Base-by-base conservation (phyloP, 345 rosid genomes). In the Gossypium stocksii region DNA sequence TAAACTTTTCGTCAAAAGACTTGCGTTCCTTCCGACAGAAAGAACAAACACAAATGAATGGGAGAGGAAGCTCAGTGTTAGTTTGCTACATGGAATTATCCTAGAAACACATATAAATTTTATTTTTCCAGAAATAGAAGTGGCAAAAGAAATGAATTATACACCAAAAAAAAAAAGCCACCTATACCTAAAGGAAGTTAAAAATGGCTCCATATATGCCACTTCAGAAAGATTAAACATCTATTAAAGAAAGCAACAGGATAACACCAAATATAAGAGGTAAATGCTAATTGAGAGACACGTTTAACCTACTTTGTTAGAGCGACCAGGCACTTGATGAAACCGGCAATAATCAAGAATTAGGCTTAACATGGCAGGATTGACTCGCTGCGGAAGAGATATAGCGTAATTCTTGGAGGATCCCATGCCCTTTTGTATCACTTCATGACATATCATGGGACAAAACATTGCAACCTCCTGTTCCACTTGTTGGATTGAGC, bases 401-500 rank as follows among this genome's bases (percentile, higher is more conserved):
- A 91, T 89, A 43, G 97, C 90, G 82, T 86, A 81, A 68, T 86
- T 90, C 78, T 90, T 90, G 71, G 98, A 91, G 45, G 93, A 89
- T 46, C 98, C 97, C 89, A 83, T 82, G 78, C 96, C 91, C 49
- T 80, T 89, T 71, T 85, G 91, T 77, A 87, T 49, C 48, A 93
- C 91, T 82, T 93, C 97, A 64, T 84, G 89, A 74, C 90, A 90
- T 82, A 93, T 93, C 90, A 93, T 82, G 76, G 96, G 96, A 80
- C 96, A 91, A 84, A 86, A 93, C 93, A 90, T 90, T 66, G 97
- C 97, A 83, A 90, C 90, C 89, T 89, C 96, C 82, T 90, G 87
- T 79, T 93, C 98, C 73, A 91, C 96, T 90, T 87, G 96, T 71
- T 90, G 98, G 80, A 87, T 80, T 54, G 94, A 90, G 59, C 97